Evolutionary conservation across 305 asterid genomes (phyloP).

Genomic region (Ajuga reptans): DNA sequence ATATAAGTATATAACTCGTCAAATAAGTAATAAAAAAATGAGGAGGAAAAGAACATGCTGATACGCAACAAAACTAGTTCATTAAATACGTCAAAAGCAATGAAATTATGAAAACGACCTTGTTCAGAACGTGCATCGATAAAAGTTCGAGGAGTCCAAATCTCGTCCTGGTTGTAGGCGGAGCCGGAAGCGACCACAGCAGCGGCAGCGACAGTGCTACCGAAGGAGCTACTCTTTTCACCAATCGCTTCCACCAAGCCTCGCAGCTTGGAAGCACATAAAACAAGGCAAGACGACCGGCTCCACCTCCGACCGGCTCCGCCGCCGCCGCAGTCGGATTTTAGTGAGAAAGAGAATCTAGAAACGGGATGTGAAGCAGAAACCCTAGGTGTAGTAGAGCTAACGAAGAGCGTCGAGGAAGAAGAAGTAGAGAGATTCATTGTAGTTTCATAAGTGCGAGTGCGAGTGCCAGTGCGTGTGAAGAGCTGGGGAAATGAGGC

Average conservation of each 20-base stretch:
- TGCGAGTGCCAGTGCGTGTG: too few species aligned
- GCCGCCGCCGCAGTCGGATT: slow-evolving; percentile 13
- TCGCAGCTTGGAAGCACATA: slow-evolving; percentile 36
- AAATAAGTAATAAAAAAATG: background rate
- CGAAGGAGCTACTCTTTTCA: slow-evolving; percentile 29
- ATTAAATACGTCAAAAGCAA: background rate
- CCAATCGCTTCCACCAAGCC: slow-evolving; percentile 38
- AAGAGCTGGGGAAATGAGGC: slow-evolving; percentile 5
- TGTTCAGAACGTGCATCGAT: slow-evolving; percentile 53
- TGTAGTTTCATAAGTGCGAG: slow-evolving; percentile 23
- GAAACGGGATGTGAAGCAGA: slow-evolving; percentile 24
- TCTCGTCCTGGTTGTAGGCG: slow-evolving; percentile 37
- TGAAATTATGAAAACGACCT: slow-evolving; percentile 29
- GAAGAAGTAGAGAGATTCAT: slow-evolving; percentile 33
- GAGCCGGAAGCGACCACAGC: slow-evolving; percentile 38
- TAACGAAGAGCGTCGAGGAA: slow-evolving; percentile 27
- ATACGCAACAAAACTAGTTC: background rate
- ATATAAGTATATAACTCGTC: background rate
- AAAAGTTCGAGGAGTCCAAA: slow-evolving; percentile 43
- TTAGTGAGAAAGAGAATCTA: slow-evolving; percentile 18
- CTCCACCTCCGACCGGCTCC: slow-evolving; percentile 24
- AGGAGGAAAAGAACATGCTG: slow-evolving; percentile 2
- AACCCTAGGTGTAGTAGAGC: slow-evolving; percentile 35
- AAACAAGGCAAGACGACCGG: slow-evolving; percentile 24
- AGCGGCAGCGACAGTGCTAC: slow-evolving; percentile 26